Evolutionary conservation across 371 early-diverging fungal genomes (phyloP).

Genomic region (Zychaea mexicana): DNA sequence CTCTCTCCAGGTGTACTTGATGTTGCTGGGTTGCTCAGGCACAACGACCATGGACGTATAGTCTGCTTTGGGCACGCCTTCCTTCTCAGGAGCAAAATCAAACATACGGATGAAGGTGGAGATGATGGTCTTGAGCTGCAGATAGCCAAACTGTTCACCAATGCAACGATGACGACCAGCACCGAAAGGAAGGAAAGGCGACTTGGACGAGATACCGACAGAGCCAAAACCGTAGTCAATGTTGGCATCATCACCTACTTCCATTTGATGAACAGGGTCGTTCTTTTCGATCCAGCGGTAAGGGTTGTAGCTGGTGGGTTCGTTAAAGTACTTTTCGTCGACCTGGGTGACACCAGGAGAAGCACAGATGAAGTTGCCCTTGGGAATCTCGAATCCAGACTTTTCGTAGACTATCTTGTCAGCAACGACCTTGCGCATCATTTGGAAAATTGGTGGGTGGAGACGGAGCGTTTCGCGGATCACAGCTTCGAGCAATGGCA

Average conservation of each 20-base stretch:
- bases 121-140: conserved; percentile 94
- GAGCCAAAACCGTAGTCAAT: conserved; percentile 88
- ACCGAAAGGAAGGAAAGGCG: conserved; percentile 95
- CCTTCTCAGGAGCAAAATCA: conserved; percentile 54
- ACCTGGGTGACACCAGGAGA: conserved; percentile 84
- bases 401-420: conserved; percentile 68
- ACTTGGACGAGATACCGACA: conserved; percentile 71
- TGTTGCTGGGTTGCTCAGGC: conserved; percentile 69
- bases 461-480: conserved; percentile 93
- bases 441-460: conserved; percentile 90
- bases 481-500: conserved; percentile 78
- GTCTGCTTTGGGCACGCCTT: conserved; percentile 80
- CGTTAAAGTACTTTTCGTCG: conserved; percentile 77
- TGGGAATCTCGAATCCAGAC: conserved; percentile 84
- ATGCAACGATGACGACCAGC: conserved; percentile 98
- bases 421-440: conserved; percentile 90
- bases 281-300: conserved; percentile 71
- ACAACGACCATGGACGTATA: conserved; percentile 92
- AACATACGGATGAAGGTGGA: conserved; percentile 78
- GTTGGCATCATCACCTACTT: conserved; percentile 69
- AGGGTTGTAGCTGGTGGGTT: conserved; percentile 82
- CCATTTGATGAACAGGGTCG: conserved; percentile 50
- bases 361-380: conserved; percentile 86
- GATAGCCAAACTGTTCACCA: conserved; percentile 95
- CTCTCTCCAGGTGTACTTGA: conserved; percentile 70